Evolutionary conservation across 2,329 filamentous ascomycete genomes (phyloP), one percentile per base, ranked within the genome.

Genomic region (Chaetomiaceae sp.): DNA sequence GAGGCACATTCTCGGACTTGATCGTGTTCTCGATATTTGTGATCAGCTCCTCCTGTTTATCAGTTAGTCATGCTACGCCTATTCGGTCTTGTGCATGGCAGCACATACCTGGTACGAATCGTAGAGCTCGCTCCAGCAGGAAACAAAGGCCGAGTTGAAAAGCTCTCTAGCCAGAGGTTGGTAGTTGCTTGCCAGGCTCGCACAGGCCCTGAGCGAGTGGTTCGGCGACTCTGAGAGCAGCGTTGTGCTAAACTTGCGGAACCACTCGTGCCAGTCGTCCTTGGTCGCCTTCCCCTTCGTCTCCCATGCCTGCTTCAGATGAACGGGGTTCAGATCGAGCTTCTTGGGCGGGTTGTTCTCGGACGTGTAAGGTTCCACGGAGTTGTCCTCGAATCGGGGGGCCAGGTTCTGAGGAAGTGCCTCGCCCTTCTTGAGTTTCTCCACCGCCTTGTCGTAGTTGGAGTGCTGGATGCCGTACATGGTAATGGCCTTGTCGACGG

Each of bases 231-330:
- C 95, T 55, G 91, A 89, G 39, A 99, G 77, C 7, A 99, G 76
- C 50, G 96, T 95, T 30, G 96, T 92, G 65, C 92, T 97, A 70
- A 99, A 96, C 23, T 92, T 82, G 55, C 95, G 83, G 70, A 99
- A 89, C 93, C 93, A 99, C 68, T 99, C 93, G 62, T 96, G 89
- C 93, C 93, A 99, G 69, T 99, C 93, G 65, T 99, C 93, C 62
- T 91, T 90, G 9, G 93, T 99, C 0, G 92, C 96, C 65, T 96
- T 96, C 54, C 95, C 90, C 53, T 86, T 90, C 0, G 95, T 93
- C 61, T 97, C 93, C 93, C 93, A 99, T 0, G 95, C 93, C 57
- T 87, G 86, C 69, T 97, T 96, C 19, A 99, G 75, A 73, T 99
- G 95, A 57, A 97, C 91, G 44, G 96, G 90, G 60, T 99, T 99